Evolutionary conservation across 1,139 yeast genomes (phyloP), one percentile per base, ranked within the genome.

Genomic region (Taiozyma onychis): DNA sequence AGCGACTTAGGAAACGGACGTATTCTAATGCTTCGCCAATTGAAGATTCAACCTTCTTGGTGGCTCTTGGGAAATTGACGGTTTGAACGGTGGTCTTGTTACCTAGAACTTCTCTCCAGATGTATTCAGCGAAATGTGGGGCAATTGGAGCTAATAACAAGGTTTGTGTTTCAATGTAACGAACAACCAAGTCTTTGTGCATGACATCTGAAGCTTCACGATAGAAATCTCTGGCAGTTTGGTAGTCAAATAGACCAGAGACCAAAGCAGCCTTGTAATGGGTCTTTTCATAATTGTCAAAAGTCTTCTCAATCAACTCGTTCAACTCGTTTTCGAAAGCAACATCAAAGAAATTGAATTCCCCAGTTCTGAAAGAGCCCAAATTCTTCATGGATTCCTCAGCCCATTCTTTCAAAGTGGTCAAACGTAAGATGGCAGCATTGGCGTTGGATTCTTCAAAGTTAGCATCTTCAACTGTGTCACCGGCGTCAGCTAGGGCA

Each of bases 401-500:
- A 67, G 88, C 81, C 99, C 99, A 93, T 70, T 91, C 98, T 70
- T 89, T 91, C 68, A 93, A 77, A 50, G 90, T 93, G 68, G 82
- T 87, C 65, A 95, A 79, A 75, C 99, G 88, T 69, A 93, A 80
- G 67, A 95, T 91, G 43, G 98, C 97, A 45, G 99, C 97, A 65
- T 95, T 95, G 50, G 99, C 99, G 63, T 86, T 91, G 56, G 90
- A 76, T 72, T 95, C 99, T 66, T 93, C 99, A 65, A 95, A 88
- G 75, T 95, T 95, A 52, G 99, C 99, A 71, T 95, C 99, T 72
- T 93, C 99, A 58, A 90, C 82, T 46, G 95, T 75, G 67, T 95
- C 99, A 75, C 99, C 99, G 51, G 97, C 97, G 75, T 95, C 98
- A 41, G 99, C 99, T 61, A 95, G 76, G 10, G 99, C 97, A 69